Conservation (phyloP, 2,329 filamentous ascomycete species). For the Hypoxylon sp. region DNA sequence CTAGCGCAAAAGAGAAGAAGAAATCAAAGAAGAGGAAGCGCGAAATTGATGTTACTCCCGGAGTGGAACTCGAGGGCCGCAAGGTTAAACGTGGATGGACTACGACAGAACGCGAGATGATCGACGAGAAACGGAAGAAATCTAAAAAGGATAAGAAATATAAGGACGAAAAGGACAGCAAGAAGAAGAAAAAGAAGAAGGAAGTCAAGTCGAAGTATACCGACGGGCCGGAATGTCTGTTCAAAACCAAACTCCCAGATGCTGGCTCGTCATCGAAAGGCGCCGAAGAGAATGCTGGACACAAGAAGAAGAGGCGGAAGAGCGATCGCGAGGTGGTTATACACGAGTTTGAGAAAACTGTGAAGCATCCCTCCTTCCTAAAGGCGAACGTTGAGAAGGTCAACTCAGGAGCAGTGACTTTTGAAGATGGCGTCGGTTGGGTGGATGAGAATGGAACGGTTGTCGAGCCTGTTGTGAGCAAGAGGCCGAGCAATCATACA, state of each 20-base stretch:
- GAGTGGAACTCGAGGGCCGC: constrained; percentile 80
- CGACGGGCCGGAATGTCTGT: constrained; percentile 81
- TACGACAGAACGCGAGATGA: constrained; percentile 69
- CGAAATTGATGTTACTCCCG: constrained; percentile 68
- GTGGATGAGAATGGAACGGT: constrained; percentile 83
- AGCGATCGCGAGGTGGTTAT: constrained; percentile 75
- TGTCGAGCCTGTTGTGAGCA: constrained; percentile 71
- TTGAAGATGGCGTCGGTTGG: constrained; percentile 90
- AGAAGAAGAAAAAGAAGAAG: constrained; percentile 70
- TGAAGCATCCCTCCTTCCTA: constrained; percentile 86
- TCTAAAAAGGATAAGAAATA: constrained; percentile 56
- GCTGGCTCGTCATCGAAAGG: constrained; percentile 59
- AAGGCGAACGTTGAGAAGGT: constrained; percentile 67
- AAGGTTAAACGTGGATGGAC: constrained; percentile 94
- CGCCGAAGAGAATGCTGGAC: constrained; percentile 59
- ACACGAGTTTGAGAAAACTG: constrained; percentile 91
- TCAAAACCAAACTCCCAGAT: constrained; percentile 82
- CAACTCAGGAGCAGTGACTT: constrained; percentile 69
- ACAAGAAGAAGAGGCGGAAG: constrained; percentile 73
- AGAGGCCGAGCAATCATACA: constrained; percentile 50
- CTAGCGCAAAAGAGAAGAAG: constrained; percentile 57
- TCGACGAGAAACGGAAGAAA: constrained; percentile 64
- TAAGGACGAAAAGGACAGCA: constrained; percentile 64
- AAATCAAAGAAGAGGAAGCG: constrained; percentile 67
- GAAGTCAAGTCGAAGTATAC: constrained; percentile 78